Percentiles rank a stretch among this genome's conserved stretches.
Evolutionary conservation across 129 eudicot species (phyloP).

Genomic region (Cynara cardunculus): DNA sequence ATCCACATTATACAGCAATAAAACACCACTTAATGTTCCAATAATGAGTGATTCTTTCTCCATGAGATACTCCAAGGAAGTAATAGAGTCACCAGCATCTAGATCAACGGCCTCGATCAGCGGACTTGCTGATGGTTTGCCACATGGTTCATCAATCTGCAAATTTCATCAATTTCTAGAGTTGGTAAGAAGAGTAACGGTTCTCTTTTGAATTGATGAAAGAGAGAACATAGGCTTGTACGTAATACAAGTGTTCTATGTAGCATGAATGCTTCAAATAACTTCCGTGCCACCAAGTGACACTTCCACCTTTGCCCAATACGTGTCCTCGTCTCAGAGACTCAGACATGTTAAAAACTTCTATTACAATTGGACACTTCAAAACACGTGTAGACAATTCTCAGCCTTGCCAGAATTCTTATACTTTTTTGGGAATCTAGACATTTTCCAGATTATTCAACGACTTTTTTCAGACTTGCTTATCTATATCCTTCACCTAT

Average conservation of each 20-base stretch:
- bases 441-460: not conserved
- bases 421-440: too few relatives aligned
- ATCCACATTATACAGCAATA: constrained; percentile 65
- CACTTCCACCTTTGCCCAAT: not conserved
- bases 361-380: not conserved
- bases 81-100: constrained; percentile 69
- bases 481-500: not conserved
- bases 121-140: constrained; percentile 23
- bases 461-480: not conserved
- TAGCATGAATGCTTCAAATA: too few relatives aligned
- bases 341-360: not conserved
- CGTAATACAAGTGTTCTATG: not conserved
- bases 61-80: constrained; percentile 88
- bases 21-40: constrained; percentile 76
- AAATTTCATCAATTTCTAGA: not conserved
- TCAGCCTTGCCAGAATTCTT: not conserved
- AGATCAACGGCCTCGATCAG: constrained; percentile 53
- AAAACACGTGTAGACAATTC: not conserved
- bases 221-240: not conserved
- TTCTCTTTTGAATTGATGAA: not conserved
- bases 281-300: too few relatives aligned
- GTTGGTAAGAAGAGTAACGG: not conserved
- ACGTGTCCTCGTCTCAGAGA: not conserved
- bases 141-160: constrained; percentile 53
- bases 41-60: constrained; percentile 88